Conservation (phyloP, 1,284 basidiomycete species). For the Mycena sp. region DNA sequence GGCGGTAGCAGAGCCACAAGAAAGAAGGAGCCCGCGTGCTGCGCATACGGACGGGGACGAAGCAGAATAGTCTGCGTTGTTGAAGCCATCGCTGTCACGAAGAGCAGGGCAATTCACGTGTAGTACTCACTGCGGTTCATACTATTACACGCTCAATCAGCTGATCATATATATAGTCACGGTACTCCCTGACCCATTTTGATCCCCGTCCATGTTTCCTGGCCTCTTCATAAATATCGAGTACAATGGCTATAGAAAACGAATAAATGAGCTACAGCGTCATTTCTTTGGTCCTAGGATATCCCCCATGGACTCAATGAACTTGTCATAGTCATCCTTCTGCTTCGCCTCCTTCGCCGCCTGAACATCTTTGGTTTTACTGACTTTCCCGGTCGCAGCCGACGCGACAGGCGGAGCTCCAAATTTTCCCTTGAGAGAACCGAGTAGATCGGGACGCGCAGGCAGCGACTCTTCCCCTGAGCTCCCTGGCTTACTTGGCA, state of each 20-base stretch:
- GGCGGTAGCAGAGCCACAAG: constrained; percentile 73
- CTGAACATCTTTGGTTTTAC: constrained; percentile 40
- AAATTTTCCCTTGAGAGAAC: constrained; percentile 67
- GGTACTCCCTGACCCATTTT: no score
- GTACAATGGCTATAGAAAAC: no score
- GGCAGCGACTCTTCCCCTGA: constrained; percentile 38
- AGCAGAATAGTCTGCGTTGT: constrained; percentile 49
- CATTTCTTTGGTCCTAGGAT: no score
- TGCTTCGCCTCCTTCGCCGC: constrained; percentile 44
- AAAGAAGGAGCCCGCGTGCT: constrained; percentile 64
- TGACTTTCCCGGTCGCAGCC: constrained; percentile 35
- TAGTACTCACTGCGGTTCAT: no score
- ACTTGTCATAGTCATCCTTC: constrained; percentile 79
- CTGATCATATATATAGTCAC: no score
- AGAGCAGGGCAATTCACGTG: not conserved
- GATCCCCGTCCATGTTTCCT: no score
- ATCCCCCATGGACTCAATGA: constrained; percentile 81
- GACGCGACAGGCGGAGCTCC: constrained; percentile 45
- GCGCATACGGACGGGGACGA: constrained; percentile 60
- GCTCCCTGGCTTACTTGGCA: constrained; percentile 44
- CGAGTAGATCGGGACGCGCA: constrained; percentile 71
- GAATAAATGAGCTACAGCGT: no score
- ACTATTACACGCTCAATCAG: no score
- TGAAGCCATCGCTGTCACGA: constrained; percentile 35
- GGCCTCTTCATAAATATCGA: no score